Conservation (phyloP, 2,329 filamentous ascomycete genomes). For the Raffaelea arxii region DNA sequence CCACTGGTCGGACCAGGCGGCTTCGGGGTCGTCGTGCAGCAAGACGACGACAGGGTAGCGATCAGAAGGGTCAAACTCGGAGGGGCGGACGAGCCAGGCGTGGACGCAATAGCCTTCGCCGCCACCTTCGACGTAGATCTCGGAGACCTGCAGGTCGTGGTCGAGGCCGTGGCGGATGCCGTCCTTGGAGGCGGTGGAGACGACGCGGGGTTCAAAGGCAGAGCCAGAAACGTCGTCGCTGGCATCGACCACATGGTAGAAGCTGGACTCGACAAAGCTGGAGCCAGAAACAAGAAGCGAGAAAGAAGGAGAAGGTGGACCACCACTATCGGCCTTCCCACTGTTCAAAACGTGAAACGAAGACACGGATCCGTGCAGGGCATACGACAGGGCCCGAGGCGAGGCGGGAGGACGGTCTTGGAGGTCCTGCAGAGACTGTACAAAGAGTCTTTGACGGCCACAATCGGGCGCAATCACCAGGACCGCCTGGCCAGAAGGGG, state of each 20-base stretch:
- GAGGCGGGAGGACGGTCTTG: too few relatives aligned
- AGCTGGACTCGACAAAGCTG: conserved; percentile 26
- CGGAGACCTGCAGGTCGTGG: conserved; percentile 23
- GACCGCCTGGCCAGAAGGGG: conserved; percentile 21
- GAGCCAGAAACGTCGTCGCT: too few relatives aligned
- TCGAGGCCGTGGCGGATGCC: conserved; percentile 24
- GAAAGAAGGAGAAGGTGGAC: not conserved
- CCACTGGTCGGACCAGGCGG: conserved; percentile 39
- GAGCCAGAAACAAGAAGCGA: conserved; percentile 26
- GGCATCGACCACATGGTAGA: conserved; percentile 26
- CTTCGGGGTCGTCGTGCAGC: conserved; percentile 31
- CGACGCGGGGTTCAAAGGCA: conserved; percentile 14
- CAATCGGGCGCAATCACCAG: conserved; percentile 23
- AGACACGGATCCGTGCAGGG: conserved; percentile 17
- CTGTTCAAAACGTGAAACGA: conserved; percentile 18
- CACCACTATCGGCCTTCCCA: not conserved
- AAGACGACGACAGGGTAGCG: conserved; percentile 28
- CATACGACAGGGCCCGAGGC: too few relatives aligned
- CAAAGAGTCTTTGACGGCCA: conserved; percentile 23
- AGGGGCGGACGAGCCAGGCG: conserved; percentile 28
- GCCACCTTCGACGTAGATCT: conserved; percentile 29
- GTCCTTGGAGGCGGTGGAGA: conserved; percentile 22
- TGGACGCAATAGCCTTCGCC: conserved; percentile 24
- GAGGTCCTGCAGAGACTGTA: conserved; percentile 22
- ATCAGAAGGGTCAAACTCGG: conserved; percentile 23